Evolutionary conservation across 2,329 filamentous ascomycete genomes (phyloP), one percentile per base, ranked within the genome.

Genomic region (Penicillium sp.): DNA sequence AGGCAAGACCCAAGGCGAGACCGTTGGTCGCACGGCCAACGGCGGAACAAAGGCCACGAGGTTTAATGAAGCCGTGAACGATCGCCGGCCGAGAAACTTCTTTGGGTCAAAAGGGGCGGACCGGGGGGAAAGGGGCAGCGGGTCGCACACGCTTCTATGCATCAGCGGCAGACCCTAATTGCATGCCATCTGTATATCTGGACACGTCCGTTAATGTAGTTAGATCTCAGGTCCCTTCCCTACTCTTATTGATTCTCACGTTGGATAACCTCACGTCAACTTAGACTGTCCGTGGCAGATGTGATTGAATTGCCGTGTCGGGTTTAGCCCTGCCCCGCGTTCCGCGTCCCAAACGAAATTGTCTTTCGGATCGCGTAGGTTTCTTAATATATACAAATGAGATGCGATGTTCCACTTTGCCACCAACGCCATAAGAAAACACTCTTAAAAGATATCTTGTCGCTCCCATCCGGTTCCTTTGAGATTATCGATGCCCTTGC

Each of bases 401-500:
- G 48, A 53, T 53, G 11, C n/a, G 33, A 46, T 55, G 24, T 18
- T 24, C 13, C 13, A 16, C 22, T 18, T 28, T 28, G 25, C 7
- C 28, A 35, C 16, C 20, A 46, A 42, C 28, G 3, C 30, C 30
- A 24, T 28, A 9, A 38, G 22, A 10, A 20, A 13, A 13, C 10
- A 20, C 33, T 5, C 33, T 71, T 61, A 79, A 47, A 94, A 83
- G 33, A 95, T 84, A 46, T 99, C 92, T 2, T 84, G 74, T 25
- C 92, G 79, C 68, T 96, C 91, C 81, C 89, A 99, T 0, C 94
- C 94, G 0, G 79, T 79, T 0, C 87, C 80, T 68, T 85, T 82
- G 58, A 82, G 82, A 42, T 85, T 80, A 47, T 80, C 77, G 51
- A 88, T 80, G 1, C 82, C 84, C 70, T 88, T 88, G 0, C 83